Percentiles rank a stretch among this genome's conserved stretches.
phyloP scores from a whole-genome alignment of 176 grass and related monocot genomes.

The Sorghum bicolor region DNA sequence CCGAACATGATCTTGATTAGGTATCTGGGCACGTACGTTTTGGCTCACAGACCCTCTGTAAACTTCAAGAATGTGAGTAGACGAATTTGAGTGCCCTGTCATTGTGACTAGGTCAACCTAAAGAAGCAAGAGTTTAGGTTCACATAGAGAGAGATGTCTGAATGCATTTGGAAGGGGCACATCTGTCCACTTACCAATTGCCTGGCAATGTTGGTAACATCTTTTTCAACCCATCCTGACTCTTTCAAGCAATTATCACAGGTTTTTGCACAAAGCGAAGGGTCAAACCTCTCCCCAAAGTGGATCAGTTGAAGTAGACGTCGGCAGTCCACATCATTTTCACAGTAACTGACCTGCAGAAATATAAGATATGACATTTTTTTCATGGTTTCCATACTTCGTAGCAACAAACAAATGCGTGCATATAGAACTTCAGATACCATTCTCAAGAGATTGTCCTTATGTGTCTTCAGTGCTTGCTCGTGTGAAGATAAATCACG shows the following conservation, averaged over 20 bases:
- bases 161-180: not conserved
- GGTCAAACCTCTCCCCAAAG: slow-evolving; percentile 88
- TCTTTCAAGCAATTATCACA: slow-evolving; percentile 95
- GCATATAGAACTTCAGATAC: slow-evolving; percentile 48
- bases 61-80: slow-evolving; percentile 89
- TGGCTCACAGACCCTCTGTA: slow-evolving; percentile 79
- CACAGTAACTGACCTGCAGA: slow-evolving; percentile 85
- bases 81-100: slow-evolving; percentile 42
- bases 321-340: slow-evolving; percentile 91
- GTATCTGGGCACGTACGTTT: slow-evolving; percentile 57
- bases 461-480: slow-evolving; percentile 64
- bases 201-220: slow-evolving; percentile 70
- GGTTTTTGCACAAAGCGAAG: slow-evolving; percentile 56
- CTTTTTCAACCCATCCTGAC: slow-evolving; percentile 68
- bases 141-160: not conserved
- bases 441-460: slow-evolving; percentile 89
- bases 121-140: slow-evolving; percentile 30
- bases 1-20: not conserved
- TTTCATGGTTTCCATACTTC: slow-evolving; percentile 26
- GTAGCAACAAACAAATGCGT: not conserved
- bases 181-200: slow-evolving; percentile 62
- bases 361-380: not conserved
- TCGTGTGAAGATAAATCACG: slow-evolving; percentile 21
- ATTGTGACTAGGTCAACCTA: slow-evolving; percentile 67
- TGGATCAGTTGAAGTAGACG: slow-evolving; percentile 84